These are phyloP conservation scores for Diaporthe velutina DNA, from an alignment of 2,329 filamentous ascomycete genomes.

Conservation along the genomic window DNA sequence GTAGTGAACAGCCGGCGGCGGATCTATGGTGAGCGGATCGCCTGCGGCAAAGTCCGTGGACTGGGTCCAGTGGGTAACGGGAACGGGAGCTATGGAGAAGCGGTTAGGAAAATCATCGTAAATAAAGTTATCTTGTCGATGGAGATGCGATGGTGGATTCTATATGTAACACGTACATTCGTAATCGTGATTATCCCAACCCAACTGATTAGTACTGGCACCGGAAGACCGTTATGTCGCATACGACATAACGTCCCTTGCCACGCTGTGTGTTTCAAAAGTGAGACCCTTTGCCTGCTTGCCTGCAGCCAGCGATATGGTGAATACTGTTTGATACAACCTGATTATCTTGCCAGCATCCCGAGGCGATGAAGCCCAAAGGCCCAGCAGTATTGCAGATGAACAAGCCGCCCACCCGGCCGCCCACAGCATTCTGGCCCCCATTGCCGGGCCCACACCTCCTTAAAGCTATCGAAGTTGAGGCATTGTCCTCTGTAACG, in stretches of 20 bases:
- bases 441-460: slow-evolving; percentile 21
- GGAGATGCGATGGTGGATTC: slow-evolving; percentile 10
- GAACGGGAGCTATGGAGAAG: neutral
- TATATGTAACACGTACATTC: neutral
- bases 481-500: neutral
- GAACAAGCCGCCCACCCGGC: neutral
- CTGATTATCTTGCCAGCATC: neutral
- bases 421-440: neutral
- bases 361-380: neutral
- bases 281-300: neutral
- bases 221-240: neutral
- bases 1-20: neutral
- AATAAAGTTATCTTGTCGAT: neutral
- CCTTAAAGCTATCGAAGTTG: neutral
- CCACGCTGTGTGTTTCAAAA: slow-evolving; percentile 21
- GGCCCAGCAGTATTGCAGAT: neutral
- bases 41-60: slow-evolving; percentile 13
- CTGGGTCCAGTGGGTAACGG: neutral
- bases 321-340: neutral
- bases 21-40: neutral
- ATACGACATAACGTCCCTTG: neutral
- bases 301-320: neutral
- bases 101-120: neutral
- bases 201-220: neutral
- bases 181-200: neutral